phyloP scores from a whole-genome alignment of 768 basidiomycete species.

The Goffeauzyma gilvescens region DNA sequence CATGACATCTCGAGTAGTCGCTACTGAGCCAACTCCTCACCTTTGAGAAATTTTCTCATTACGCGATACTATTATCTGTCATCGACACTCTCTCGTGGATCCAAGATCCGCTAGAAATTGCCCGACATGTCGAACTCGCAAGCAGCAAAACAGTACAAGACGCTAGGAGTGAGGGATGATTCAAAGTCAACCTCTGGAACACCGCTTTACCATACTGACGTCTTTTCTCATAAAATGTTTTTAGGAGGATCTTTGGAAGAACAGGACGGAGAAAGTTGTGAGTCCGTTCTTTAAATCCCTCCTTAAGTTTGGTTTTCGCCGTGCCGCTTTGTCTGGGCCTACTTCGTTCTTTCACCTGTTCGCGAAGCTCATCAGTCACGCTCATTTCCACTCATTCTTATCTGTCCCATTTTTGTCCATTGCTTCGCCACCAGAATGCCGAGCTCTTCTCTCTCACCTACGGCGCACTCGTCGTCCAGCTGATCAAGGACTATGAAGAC shows the following conservation, averaged over 20 bases:
- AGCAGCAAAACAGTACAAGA: constrained; percentile 33
- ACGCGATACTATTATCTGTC: too few species aligned
- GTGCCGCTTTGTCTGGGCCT: too few species aligned
- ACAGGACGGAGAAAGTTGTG: constrained; percentile 83
- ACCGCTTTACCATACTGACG: too few species aligned
- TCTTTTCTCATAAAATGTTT: too few species aligned
- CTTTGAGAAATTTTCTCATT: too few species aligned
- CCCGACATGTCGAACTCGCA: too few species aligned
- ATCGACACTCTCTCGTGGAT: too few species aligned
- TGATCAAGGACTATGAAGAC: constrained; percentile 98
- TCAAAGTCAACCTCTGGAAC: too few species aligned
- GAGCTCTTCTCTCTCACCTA: constrained; percentile 94
- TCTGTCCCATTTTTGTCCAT: not conserved
- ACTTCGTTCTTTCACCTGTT: constrained; percentile 1
- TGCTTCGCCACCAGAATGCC: constrained; percentile 48
- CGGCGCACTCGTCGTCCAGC: constrained; percentile 89
- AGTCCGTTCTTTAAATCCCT: constrained; percentile 28
- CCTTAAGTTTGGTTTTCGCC: too few species aligned
- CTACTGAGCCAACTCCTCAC: too few species aligned
- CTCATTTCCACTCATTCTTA: not conserved
- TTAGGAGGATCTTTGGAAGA: constrained; percentile 82
- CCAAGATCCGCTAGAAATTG: too few species aligned
- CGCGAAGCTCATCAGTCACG: constrained; percentile 1
- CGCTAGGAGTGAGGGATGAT: constrained; percentile 32
- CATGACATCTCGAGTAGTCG: too few species aligned